Percentiles rank a stretch among this genome's conserved stretches.
Conservation (phyloP, 768 basidiomycete genomes). For the Mycena haematopus region DNA sequence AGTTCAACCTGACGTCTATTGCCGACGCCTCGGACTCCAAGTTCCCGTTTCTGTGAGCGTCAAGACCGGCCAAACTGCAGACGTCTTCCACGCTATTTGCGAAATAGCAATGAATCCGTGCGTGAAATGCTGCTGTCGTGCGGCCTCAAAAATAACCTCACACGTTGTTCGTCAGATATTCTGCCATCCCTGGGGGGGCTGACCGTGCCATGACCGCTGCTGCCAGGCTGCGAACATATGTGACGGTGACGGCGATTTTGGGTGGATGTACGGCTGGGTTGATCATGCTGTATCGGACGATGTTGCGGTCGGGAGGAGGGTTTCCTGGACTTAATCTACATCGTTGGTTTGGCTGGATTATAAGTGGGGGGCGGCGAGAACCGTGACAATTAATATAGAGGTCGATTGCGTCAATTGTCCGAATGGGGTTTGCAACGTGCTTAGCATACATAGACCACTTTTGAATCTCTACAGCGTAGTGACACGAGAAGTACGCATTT, state of each 20-base stretch:
- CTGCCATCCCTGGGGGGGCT: constrained; percentile 82
- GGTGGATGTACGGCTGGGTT: constrained; percentile 79
- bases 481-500: constrained; percentile 28
- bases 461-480: constrained; percentile 5
- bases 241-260: constrained; percentile 73
- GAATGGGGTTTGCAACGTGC: constrained; percentile 7
- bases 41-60: constrained; percentile 96
- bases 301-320: constrained; percentile 65
- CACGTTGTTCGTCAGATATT: constrained; percentile 48
- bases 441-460: constrained; percentile 25
- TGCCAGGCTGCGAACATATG: constrained; percentile 72
- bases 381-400: constrained; percentile 33
- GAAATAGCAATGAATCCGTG: constrained; percentile 88
- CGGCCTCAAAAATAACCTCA: constrained; percentile 26
- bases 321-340: constrained; percentile 60
- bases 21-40: constrained; percentile 84
- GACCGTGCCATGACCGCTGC: constrained; percentile 78
- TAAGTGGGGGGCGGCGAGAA: constrained; percentile 59
- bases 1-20: constrained; percentile 98
- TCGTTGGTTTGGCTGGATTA: constrained; percentile 68
- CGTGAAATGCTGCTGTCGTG: constrained; percentile 39
- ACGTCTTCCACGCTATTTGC: constrained; percentile 88
- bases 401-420: neutral
- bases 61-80: constrained; percentile 82
- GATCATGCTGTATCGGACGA: constrained; percentile 72